A percentile compares a stretch with the other conserved stretches of the same genome.
These are phyloP conservation scores for Wickerhamomyces rabaulensis DNA, from an alignment of 805 yeast species.

Conservation along the genomic window DNA sequence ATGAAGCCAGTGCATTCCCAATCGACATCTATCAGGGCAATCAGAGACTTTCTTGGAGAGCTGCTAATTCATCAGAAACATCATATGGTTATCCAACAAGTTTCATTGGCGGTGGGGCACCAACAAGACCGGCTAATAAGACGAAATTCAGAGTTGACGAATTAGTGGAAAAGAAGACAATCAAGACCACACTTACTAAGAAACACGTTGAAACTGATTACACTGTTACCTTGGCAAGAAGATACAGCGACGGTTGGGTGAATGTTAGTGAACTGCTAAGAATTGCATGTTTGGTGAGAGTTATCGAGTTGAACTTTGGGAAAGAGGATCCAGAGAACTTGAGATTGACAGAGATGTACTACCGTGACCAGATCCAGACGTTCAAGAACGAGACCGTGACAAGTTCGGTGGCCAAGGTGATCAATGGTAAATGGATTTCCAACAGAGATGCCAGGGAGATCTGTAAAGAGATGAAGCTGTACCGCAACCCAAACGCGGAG, in stretches of 20 bases:
- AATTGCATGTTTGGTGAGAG: slow-evolving; percentile 14
- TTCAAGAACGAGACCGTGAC: slow-evolving; percentile 15
- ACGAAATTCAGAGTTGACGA: slow-evolving; percentile 6
- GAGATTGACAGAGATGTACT: slow-evolving; percentile 20
- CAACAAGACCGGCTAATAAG: slow-evolving; percentile 5
- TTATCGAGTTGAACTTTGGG: slow-evolving; percentile 14
- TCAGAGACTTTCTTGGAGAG: slow-evolving; percentile 9
- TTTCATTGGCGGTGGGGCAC: slow-evolving; percentile 19
- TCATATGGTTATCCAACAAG: slow-evolving; percentile 18
- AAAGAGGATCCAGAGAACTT: slow-evolving; percentile 24
- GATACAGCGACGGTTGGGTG: slow-evolving; percentile 24
- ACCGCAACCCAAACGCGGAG: neutral
- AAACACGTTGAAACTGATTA: slow-evolving; percentile 1
- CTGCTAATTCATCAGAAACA: slow-evolving; percentile 5
- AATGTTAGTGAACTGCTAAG: slow-evolving; percentile 16
- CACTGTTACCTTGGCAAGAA: slow-evolving; percentile 6
- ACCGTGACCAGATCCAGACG: slow-evolving; percentile 18
- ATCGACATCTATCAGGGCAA: slow-evolving; percentile 9
- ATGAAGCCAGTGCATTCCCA: slow-evolving; percentile 2
- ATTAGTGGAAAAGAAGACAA: slow-evolving; percentile 1
- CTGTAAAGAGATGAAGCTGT: neutral
- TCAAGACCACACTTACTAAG: slow-evolving; percentile 7
- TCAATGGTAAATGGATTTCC: neutral
- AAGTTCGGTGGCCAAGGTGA: neutral
- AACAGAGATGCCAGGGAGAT: neutral